phyloP scores from a whole-genome alignment of 2,329 filamentous ascomycete species.

The Fusarium sp. region DNA sequence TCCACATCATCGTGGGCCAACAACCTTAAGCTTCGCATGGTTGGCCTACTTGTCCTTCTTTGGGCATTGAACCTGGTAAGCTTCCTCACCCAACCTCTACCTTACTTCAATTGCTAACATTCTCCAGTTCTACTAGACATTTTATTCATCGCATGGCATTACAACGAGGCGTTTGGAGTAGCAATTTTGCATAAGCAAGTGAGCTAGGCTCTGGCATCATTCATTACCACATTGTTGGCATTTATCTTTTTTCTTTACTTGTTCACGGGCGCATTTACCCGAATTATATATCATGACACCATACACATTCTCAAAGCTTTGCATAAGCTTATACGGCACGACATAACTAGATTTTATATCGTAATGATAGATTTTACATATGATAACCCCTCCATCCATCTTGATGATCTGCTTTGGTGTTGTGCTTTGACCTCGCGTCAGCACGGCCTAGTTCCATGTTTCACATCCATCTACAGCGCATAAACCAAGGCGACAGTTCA shows the following conservation, averaged over 20 bases:
- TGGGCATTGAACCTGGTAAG: constrained; percentile 39
- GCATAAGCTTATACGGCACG: constrained; percentile 27
- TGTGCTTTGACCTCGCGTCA: not conserved
- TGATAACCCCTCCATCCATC: not conserved
- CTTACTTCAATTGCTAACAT: not conserved
- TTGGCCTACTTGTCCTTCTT: constrained; percentile 35
- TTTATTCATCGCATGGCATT: constrained; percentile 5
- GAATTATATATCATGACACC: constrained; percentile 19
- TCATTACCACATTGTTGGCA: constrained; percentile 7
- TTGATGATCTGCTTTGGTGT: not conserved
- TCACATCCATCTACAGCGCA: not conserved
- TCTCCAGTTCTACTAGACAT: constrained; percentile 30
- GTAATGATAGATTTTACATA: constrained; percentile 28
- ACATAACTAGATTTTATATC: constrained; percentile 32
- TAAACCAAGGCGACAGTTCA: not conserved
- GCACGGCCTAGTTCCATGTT: not conserved
- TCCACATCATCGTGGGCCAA: constrained; percentile 34
- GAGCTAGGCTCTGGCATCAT: constrained; percentile 1
- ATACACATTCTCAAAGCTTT: constrained; percentile 23
- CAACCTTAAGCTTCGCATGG: constrained; percentile 34
- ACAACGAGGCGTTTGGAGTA: constrained; percentile 34
- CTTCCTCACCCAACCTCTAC: fast-evolving
- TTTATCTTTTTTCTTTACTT: constrained; percentile 9
- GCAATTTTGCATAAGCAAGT: constrained; percentile 12
- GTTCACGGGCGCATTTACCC: constrained; percentile 1